Evolutionary conservation across 352 stramenopile genomes (phyloP), one percentile per base, ranked within the genome.

Genomic region (Globisporangium cylindrosporum): DNA sequence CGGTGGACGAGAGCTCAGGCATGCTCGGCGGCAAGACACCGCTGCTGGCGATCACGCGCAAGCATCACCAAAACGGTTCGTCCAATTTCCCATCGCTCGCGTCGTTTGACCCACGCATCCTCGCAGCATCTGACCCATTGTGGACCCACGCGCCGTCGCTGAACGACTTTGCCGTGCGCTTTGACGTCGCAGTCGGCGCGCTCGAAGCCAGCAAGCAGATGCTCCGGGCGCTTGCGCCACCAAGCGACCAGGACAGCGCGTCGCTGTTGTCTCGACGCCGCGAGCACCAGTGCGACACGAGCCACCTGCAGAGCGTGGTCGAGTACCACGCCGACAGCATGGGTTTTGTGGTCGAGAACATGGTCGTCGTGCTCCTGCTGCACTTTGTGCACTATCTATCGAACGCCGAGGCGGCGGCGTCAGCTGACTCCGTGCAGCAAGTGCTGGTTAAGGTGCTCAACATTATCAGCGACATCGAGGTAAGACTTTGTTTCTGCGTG

Each of bases 261-360:
- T 51, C 49, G 29, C 18, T 66, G 32, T n/a, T 43, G 41, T 46
- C 20, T 29, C 70, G 73, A 20, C 72, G 70, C 34, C 73, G 67
- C n/a, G 72, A 86, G 36, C 67, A 85, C 60, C 60, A 70, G 49
- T 77, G 69, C 51, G 78, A 89, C 29, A 77, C 74, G 8, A 67
- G 70, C 24, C 77, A 81, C 63, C 38, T 81, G 54, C 73, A 82
- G 63, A 85, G 74, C 70, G 74, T 92, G 63, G 59, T 90, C n/a
- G 85, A 92, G 68, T 92, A 93, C 64, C 81, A 95, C 71, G 67
- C 68, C 20, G 87, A 95, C 62, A 93, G 84, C 61, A 67, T 93
- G 70, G 68, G 74, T 14, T 95, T 95, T 55, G 70, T 92, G 48
- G 75, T 90, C 20, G 85, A 95, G 76, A 93, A 92, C 73, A 88